A percentile compares a stretch with the other conserved stretches of the same genome.
These are phyloP conservation scores for Tolypocladium nubicola DNA, from an alignment of 2,329 filamentous ascomycete species.

Conservation along the genomic window DNA sequence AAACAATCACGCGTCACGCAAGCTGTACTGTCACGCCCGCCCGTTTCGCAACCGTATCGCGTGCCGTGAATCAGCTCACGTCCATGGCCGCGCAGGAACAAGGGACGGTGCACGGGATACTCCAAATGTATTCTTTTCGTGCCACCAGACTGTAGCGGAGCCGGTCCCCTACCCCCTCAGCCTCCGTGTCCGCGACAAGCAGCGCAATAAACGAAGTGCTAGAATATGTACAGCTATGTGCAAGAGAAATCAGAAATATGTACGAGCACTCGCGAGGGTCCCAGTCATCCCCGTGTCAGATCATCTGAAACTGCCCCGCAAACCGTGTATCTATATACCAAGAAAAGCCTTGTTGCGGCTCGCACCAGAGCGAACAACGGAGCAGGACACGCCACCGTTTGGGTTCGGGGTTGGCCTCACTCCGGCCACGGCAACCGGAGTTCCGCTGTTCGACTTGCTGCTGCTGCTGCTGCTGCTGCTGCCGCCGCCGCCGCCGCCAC, in stretches of 20 bases:
- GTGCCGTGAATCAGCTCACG: not conserved
- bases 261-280: not conserved
- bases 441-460: not conserved
- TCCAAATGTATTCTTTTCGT: not conserved
- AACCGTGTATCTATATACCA: not conserved
- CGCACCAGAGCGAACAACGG: not conserved
- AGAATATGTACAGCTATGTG: not conserved
- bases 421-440: not conserved
- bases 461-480: not conserved
- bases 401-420: not conserved
- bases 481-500: not conserved
- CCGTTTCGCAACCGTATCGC: not conserved
- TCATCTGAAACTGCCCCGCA: not conserved
- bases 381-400: not conserved
- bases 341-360: not conserved
- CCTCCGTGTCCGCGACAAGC: not conserved
- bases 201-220: not conserved
- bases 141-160: not conserved
- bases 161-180: not conserved
- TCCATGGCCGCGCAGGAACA: not conserved
- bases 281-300: not conserved
- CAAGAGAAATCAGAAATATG: not conserved
- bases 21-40: not conserved
- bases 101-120: too few relatives aligned
- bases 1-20: not conserved